Percentiles rank a stretch among this genome's conserved stretches.
Conservation (phyloP, 2,329 filamentous ascomycete species). For the Fusarium beomiforme region DNA sequence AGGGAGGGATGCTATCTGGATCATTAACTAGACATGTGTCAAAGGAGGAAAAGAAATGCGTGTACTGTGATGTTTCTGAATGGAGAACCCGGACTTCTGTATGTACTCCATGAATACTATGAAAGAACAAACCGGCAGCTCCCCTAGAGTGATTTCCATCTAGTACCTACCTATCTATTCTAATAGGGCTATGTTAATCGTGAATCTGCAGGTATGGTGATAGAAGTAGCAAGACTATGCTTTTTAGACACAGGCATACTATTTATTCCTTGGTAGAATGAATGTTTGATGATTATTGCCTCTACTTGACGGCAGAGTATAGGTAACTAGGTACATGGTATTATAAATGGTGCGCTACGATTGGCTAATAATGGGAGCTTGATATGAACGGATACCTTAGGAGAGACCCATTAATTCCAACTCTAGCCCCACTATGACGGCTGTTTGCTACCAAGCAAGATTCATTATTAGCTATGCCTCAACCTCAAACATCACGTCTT, state of each 20-base stretch:
- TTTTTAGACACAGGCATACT: not conserved
- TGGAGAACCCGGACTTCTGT: constrained; percentile 26
- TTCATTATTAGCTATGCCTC: constrained; percentile 51
- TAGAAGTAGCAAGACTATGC: not conserved
- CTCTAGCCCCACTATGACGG: constrained; percentile 45
- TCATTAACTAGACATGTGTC: constrained; percentile 10
- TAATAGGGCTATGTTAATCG: not conserved
- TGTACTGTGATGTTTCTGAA: constrained; percentile 29
- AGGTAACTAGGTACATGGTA: not conserved
- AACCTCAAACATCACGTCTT: constrained; percentile 53
- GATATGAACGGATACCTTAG: constrained; percentile 1
- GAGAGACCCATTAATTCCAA: constrained; percentile 22
- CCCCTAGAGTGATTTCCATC: not conserved
- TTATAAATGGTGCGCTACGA: constrained; percentile 35
- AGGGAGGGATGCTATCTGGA: constrained; percentile 12
- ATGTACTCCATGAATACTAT: constrained; percentile 42
- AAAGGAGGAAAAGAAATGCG: constrained; percentile 7
- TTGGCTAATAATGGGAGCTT: constrained; percentile 20
- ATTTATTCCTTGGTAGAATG: not conserved
- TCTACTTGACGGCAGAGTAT: not conserved
- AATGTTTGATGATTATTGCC: not conserved
- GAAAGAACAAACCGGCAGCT: constrained; percentile 18
- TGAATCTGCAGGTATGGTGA: not conserved
- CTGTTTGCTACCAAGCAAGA: constrained; percentile 22
- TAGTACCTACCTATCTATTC: not conserved